phyloP scores from a whole-genome alignment of 306 rosid genomes.

The Casuarina glauca region DNA sequence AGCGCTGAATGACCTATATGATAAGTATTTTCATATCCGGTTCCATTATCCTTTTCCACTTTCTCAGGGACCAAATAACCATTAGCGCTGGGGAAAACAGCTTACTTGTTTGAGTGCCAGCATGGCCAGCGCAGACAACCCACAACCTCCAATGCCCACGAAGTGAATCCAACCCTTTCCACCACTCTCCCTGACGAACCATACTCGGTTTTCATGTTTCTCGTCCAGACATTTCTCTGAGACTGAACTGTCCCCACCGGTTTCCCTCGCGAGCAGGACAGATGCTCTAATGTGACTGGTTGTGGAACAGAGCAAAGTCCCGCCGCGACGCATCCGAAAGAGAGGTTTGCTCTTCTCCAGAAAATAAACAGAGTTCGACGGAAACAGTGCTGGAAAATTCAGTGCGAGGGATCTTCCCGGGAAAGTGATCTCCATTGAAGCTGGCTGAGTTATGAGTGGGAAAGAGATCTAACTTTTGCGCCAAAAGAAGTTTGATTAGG shows the following conservation, averaged over 20 bases:
- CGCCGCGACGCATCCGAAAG: neutral
- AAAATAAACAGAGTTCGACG: slow-evolving; percentile 2
- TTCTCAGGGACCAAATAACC: neutral
- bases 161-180: slow-evolving; percentile 33
- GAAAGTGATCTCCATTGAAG: neutral
- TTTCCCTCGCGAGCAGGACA: neutral
- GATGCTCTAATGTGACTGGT: neutral
- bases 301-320: neutral
- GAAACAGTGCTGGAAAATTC: slow-evolving; percentile 13
- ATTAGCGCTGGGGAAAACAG: neutral
- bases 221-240: slow-evolving; percentile 11
- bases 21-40: too few relatives aligned
- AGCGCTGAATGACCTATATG: too few relatives aligned
- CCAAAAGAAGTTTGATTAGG: neutral
- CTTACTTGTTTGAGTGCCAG: slow-evolving; percentile 36
- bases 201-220: slow-evolving; percentile 2
- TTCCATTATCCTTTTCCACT: neutral
- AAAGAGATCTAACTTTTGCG: neutral
- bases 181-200: neutral
- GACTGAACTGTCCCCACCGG: slow-evolving; percentile 5
- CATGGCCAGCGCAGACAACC: slow-evolving; percentile 37
- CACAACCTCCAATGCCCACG: slow-evolving; percentile 44
- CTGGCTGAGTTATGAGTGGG: neutral
- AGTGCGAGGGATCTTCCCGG: slow-evolving; percentile 6
- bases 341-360: neutral